Percentiles rank a stretch among this genome's conserved stretches.
These are phyloP conservation scores for Shiraia bambusicola DNA, from an alignment of 2,329 filamentous ascomycete genomes.

Conservation along the genomic window DNA sequence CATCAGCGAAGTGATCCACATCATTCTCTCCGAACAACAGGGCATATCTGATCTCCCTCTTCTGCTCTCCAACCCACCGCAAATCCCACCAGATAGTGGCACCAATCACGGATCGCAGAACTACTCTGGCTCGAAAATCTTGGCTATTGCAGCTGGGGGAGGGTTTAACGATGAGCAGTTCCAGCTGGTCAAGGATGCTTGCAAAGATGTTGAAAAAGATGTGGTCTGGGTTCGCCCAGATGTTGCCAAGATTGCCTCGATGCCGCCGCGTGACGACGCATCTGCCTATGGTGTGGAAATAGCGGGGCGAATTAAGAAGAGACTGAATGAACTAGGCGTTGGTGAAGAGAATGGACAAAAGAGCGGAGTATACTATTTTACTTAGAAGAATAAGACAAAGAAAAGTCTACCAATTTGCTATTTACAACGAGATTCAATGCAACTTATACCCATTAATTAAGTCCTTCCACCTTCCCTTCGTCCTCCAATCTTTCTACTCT, in stretches of 20 bases:
- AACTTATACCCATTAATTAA: too few relatives aligned
- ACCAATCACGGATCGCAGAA: slow-evolving; percentile 11
- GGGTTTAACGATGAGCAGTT: slow-evolving; percentile 7
- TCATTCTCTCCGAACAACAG: slow-evolving; percentile 11
- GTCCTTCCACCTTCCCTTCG: not conserved
- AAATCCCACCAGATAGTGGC: not conserved
- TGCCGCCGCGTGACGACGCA: slow-evolving; percentile 6
- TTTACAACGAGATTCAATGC: too few relatives aligned
- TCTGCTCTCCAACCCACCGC: slow-evolving; percentile 4
- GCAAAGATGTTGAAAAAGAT: slow-evolving; percentile 4
- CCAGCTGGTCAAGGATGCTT: slow-evolving; percentile 3
- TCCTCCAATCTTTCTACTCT: too few relatives aligned
- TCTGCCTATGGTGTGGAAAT: slow-evolving; percentile 11
- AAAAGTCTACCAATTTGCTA: not conserved
- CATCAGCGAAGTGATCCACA: slow-evolving; percentile 8
- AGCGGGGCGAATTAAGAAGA: slow-evolving; percentile 7
- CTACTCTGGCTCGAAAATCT: slow-evolving; percentile 3
- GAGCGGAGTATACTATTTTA: slow-evolving; percentile 5
- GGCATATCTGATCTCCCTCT: slow-evolving; percentile 10
- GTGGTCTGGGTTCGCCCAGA: slow-evolving; percentile 12
- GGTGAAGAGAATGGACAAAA: slow-evolving; percentile 3
- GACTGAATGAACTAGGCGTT: slow-evolving; percentile 7
- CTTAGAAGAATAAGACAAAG: not conserved
- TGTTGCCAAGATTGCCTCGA: not conserved
- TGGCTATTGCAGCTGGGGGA: slow-evolving; percentile 9